Percentiles rank a stretch among this genome's conserved stretches.
phyloP scores from a whole-genome alignment of 2,329 filamentous ascomycete genomes.

The Amylocarpus encephaloides region DNA sequence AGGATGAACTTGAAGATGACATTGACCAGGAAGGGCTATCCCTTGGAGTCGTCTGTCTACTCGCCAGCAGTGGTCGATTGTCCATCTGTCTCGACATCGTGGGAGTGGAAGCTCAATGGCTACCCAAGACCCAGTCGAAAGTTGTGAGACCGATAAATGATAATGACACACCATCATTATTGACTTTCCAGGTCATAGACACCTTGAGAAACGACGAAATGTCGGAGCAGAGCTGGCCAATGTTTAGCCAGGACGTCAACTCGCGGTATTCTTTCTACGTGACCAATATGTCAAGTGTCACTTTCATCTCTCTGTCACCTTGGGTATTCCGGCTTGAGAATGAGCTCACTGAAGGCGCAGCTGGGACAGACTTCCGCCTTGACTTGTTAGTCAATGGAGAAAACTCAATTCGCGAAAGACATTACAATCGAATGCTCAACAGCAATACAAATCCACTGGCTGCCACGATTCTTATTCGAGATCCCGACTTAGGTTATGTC shows the following conservation, averaged over 20 bases:
- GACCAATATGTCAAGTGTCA: constrained; percentile 55
- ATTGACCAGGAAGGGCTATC: constrained; percentile 55
- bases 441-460: constrained; percentile 42
- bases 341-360: constrained; percentile 51
- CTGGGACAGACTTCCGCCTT: constrained; percentile 55
- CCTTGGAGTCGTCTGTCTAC: constrained; percentile 51
- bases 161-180: constrained; percentile 41
- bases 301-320: constrained; percentile 51
- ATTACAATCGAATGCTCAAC: constrained; percentile 48
- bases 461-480: constrained; percentile 47
- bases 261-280: constrained; percentile 59
- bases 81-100: constrained; percentile 56
- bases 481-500: constrained; percentile 59
- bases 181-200: constrained; percentile 58
- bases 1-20: constrained; percentile 54
- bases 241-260: constrained; percentile 54
- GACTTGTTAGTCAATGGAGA: constrained; percentile 54
- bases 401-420: constrained; percentile 47
- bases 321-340: constrained; percentile 60
- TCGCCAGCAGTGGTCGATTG: constrained; percentile 55
- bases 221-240: constrained; percentile 52
- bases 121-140: constrained; percentile 49
- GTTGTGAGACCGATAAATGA: constrained; percentile 35
- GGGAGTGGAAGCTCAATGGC: constrained; percentile 60
- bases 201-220: constrained; percentile 50